Base-by-base conservation (phyloP, 768 basidiomycete genomes). In the Russula brevipes region DNA sequence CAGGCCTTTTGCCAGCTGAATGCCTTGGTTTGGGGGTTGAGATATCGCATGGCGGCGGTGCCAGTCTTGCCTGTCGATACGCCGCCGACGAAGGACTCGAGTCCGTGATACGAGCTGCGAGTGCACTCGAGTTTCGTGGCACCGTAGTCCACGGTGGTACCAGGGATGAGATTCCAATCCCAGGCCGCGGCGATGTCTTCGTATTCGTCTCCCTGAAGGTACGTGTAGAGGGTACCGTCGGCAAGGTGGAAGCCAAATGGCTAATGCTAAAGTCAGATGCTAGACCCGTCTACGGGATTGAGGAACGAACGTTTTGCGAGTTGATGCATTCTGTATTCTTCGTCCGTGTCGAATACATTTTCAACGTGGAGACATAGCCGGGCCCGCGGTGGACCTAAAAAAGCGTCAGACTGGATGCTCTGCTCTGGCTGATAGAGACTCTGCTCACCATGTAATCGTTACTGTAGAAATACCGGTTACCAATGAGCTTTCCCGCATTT, bases 101-200 rank as follows among this genome's bases (percentile, higher is more conserved):
- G 67, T 0, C 86, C 87, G 2, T 69, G 75, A 59, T 74, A 73
- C 24, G 72, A 66, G 1, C 81, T 78, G 12, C 73, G 72, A 31
- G 66, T 72, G 67, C 86, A 88, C 44, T 69, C 70, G 17, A 90
- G 75, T 0, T 76, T 70, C 0, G 87, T 88, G 4, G 75, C 81
- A 8, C 73, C 76, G 69, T 87, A 87, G 69, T 88, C 84, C 42
- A 80, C 78, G 2, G 88, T 89, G 39, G 77, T 88, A 0, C 88
- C 88, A 7, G 88, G 88, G 50, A 90, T 83, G 7, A 87, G 78
- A 66, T 88, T 84, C 88, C 88, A 90, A 72, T 90, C 86, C 87
- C 87, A 87, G 2, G 83, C 77, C 3, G 82, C 87, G 4, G 82
- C 74, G 39, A 89, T 89, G 68, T 88, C 86, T 69, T 87, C 85